These are phyloP conservation scores for Maudiozyma serrabonitensis DNA, from an alignment of 805 yeast species.

Conservation along the genomic window DNA sequence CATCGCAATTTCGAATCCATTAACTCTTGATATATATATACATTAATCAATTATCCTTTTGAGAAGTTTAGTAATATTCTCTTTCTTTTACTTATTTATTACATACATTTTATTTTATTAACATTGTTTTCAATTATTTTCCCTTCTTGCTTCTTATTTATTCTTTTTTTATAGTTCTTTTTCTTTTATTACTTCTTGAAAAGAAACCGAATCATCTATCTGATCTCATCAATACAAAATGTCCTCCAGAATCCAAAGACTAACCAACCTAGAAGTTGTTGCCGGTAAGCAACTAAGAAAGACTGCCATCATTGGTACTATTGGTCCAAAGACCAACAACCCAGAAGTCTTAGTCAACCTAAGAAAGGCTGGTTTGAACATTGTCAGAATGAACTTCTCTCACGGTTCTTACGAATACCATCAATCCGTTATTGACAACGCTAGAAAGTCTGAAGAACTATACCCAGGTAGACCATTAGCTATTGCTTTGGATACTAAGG, in stretches of 20 bases:
- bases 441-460: conserved; percentile 84
- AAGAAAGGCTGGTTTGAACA: conserved; percentile 95
- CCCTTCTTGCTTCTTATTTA: background rate
- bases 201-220: background rate
- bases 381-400: conserved; percentile 97
- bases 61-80: background rate
- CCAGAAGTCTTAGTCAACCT: conserved; percentile 76
- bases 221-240: conserved; percentile 3
- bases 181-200: background rate
- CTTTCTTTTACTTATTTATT: background rate
- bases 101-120: background rate
- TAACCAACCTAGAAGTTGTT: conserved; percentile 65
- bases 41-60: background rate
- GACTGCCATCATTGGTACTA: conserved; percentile 95
- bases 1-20: background rate
- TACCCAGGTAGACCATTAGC: conserved; percentile 96
- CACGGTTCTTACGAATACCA: conserved; percentile 98
- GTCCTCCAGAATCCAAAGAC: conserved; percentile 62
- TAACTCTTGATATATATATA: background rate
- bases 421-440: conserved; percentile 91
- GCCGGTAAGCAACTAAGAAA: conserved; percentile 81
- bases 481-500: conserved; percentile 97
- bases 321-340: conserved; percentile 95
- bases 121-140: too few relatives aligned
- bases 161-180: background rate